Evolutionary conservation across 768 basidiomycete species (phyloP), one percentile per base, ranked within the genome.

Genomic region (Baorangia bicolor): DNA sequence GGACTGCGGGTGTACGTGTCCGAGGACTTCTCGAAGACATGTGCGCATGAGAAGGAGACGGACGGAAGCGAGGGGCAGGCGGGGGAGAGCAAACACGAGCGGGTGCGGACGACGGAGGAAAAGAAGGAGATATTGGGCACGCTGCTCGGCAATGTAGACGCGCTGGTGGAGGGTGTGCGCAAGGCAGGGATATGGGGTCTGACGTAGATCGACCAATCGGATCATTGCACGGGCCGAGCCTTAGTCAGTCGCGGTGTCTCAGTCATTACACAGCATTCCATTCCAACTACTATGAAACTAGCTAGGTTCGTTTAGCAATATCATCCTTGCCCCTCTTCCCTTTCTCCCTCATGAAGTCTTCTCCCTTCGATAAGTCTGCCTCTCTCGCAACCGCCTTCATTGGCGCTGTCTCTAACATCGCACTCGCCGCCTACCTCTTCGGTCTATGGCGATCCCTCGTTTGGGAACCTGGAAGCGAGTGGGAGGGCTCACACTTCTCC

Each of bases 111-210:
- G 40, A 92, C 84, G 40, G 87, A 90, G 55, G 89, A 94, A 74
- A 94, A 94, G 76, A 92, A 88, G 70, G 83, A 85, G 67, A 69
- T 90, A 41, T 65, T 96, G 54, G 88, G 88, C 0, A 86, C 82
- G 42, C 87, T 94, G 84, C 71, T 96, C 41, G 93, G 92, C 4
- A 95, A 96, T 68, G 94, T 96, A 3, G 94, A 95, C 68, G 88
- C 90, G 30, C 78, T 96, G 11, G 91, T 96, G 6, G 91, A 92
- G 58, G 87, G 92, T 0, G 89, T 96, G 33, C 78, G 87, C 57
- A 89, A 86, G 71, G 91, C 90, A 0, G 92, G 92, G 0, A 85
- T 94, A 52, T 95, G 91, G 91, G 92, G 93, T 7, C 69, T 92
- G 53, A 84, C 72, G 33, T 81, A 66, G 34, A 23, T 31, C 28